Evolutionary conservation across 306 rosid genomes (phyloP).

Genomic region (Prunus kanzakura): DNA sequence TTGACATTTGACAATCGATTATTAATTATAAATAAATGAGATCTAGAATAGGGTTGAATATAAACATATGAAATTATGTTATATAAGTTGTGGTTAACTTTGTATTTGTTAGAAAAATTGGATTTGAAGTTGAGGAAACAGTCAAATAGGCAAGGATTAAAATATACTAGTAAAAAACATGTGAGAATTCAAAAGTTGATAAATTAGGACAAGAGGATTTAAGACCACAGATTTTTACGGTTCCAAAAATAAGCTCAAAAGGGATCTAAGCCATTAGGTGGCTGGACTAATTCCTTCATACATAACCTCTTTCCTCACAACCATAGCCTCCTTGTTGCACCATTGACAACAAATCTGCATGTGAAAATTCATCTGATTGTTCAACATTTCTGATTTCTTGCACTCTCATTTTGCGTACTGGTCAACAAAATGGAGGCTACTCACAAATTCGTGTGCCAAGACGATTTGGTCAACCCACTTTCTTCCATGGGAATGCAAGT

Average conservation of each 20-base stretch:
- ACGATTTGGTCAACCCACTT: conserved; percentile 65
- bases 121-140: background rate
- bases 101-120: background rate
- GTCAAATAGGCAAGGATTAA: background rate
- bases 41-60: too few relatives aligned
- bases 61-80: too few relatives aligned
- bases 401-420: background rate
- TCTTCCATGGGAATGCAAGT: conserved; percentile 87
- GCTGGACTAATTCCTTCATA: background rate
- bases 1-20: too few relatives aligned
- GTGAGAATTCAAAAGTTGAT: background rate
- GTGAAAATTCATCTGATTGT: background rate
- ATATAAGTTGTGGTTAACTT: too few relatives aligned
- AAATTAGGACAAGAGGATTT: conserved; percentile 1
- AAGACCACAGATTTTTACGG: conserved; percentile 20
- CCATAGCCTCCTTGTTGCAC: background rate
- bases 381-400: background rate
- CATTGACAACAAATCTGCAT: background rate
- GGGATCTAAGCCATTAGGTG: conserved; percentile 34
- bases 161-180: background rate
- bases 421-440: conserved; percentile 68
- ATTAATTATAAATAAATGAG: too few relatives aligned
- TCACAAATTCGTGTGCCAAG: conserved; percentile 53
- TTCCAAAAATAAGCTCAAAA: conserved; percentile 30
- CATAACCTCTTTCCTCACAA: background rate